Conservation (phyloP, 345 rosid genomes). For the Toxicodendron radicans region DNA sequence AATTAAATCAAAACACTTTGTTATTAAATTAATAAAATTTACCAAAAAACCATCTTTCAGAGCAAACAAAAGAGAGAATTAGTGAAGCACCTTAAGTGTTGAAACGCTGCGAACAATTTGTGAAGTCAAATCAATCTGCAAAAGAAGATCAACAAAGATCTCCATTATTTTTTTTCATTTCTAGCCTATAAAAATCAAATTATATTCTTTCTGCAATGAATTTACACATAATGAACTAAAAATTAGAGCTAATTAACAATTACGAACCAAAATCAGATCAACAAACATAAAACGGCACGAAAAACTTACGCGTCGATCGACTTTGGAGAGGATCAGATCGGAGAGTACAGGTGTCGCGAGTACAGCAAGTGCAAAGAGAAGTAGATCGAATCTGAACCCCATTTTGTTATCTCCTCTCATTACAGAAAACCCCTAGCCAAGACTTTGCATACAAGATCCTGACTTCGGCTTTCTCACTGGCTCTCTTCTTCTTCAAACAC, state of each 20-base stretch:
- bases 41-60: not conserved
- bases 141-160: not conserved
- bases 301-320: constrained; percentile 88
- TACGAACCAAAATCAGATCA: not conserved
- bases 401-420: constrained; percentile 18
- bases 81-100: constrained; percentile 60
- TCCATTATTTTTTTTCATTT: not conserved
- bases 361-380: constrained; percentile 40
- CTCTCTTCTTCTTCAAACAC: too few relatives aligned
- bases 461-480: not conserved
- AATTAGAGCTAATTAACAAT: not conserved
- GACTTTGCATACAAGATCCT: not conserved
- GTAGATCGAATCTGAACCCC: constrained; percentile 41
- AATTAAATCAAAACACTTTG: not conserved
- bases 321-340: constrained; percentile 83
- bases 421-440: not conserved
- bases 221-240: not conserved
- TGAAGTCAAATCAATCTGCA: constrained; percentile 88
- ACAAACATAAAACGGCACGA: constrained; percentile 11
- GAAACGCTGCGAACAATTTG: constrained; percentile 70
- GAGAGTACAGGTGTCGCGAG: constrained; percentile 63
- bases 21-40: not conserved
- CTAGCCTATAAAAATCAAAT: not conserved
- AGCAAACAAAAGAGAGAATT: not conserved
- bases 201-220: not conserved